Evolutionary conservation across 179 eudicot species (phyloP), one percentile per base, ranked within the genome.

Genomic region (Beta macrorhiza): DNA sequence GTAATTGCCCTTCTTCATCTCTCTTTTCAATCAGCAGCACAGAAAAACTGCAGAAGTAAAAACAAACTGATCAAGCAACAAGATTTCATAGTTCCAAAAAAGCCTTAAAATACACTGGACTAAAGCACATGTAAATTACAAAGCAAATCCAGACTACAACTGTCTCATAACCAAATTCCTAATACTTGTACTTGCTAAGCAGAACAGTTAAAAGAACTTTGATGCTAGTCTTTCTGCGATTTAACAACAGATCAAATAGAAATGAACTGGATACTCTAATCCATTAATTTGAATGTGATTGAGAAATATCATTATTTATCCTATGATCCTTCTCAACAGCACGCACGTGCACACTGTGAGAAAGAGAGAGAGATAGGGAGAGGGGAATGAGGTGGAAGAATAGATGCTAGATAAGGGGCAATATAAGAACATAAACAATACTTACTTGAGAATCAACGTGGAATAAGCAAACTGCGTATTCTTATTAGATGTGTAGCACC

Each of bases 1-100:
- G 99, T 79, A 89, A 88, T 86, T 97, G 97, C 78, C 99, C 98
- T 90, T 91, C 98, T 83, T 94, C 89, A 79, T 97, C 98, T 86
- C 85, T 92, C 81, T 89, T 90, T 84, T 92, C 97, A 87, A 92
- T 87, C 92, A 97, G 80, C 65, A 97, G 88, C 80, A 94, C 97
- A 72, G 97, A 88, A 87, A 87, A 97, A 82, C 99, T 97, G 89
- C 68, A 87, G 4, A 79, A 51, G 76, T 45, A 13, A 65, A 77
- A 83, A 32, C 76, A 58, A 51, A 72, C 70, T 16, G 29, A 73
- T n/a, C 16, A 80, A 62, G 32, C 57, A 47, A 68, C 45, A 78
- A 59, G 11, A 49, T n/a, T 52, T 57, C 8, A 76, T 7, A 20
- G 25, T 68, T 52, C 6, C 29, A 47, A 57, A 52, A 72, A 44